Percentiles rank a stretch among this genome's conserved stretches.
Evolutionary conservation across 1,284 basidiomycete genomes (phyloP).

Genomic region (Fistulina hepatica): DNA sequence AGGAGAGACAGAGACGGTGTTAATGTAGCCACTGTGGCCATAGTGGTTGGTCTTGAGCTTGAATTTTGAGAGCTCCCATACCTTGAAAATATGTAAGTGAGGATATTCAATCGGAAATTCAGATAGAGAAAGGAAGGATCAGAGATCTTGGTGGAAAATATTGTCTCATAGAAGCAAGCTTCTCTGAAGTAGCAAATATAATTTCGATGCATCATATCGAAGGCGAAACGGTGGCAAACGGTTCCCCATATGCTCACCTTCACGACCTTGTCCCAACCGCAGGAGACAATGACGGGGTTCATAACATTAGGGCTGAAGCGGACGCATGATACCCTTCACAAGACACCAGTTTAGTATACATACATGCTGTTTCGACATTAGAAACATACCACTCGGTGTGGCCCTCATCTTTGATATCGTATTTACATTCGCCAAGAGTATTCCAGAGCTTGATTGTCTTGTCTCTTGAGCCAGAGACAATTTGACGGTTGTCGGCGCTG

Average conservation of each 20-base stretch:
- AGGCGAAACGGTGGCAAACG: constrained; percentile 7
- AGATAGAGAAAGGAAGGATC: constrained; percentile 13
- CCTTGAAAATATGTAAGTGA: constrained; percentile 50
- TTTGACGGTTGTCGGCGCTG: constrained; percentile 97
- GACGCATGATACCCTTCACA: constrained; percentile 98
- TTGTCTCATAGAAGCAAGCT: constrained; percentile 19
- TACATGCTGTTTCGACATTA: neutral
- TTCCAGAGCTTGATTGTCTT: constrained; percentile 99
- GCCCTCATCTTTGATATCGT: constrained; percentile 98
- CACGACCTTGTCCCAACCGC: constrained; percentile 99
- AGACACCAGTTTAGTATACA: constrained; percentile 9
- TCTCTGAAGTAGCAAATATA: constrained; percentile 24
- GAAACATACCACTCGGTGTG: constrained; percentile 80
- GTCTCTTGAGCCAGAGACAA: constrained; percentile 97
- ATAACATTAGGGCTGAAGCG: constrained; percentile 98
- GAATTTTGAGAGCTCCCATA: constrained; percentile 99
- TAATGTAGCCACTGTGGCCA: constrained; percentile 99
- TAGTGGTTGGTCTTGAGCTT: constrained; percentile 99
- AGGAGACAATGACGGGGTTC: constrained; percentile 98
- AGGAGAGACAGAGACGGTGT: constrained; percentile 97
- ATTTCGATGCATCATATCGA: constrained; percentile 26
- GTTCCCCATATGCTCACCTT: constrained; percentile 85
- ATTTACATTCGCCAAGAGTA: constrained; percentile 99
- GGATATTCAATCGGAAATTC: constrained; percentile 36
- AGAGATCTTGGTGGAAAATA: constrained; percentile 24